A percentile compares a stretch with the other conserved stretches of the same genome.
phyloP scores from a whole-genome alignment of 225 moss, liverwort and hornwort species.

The Asterella californica region DNA sequence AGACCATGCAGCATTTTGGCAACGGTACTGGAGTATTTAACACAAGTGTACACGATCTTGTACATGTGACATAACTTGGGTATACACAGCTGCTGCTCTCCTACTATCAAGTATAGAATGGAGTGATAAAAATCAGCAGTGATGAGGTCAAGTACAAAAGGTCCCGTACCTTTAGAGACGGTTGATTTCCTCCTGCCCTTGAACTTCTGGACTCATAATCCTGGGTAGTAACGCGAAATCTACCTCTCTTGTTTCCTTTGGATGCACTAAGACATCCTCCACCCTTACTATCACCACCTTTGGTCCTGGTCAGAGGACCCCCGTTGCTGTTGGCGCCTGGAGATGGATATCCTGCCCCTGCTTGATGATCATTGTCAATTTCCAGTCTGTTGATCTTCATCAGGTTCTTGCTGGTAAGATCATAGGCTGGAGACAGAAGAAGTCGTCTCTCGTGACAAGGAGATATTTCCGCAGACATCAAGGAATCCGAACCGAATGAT shows the following conservation, averaged over 20 bases:
- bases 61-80: not conserved
- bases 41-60: too few species aligned
- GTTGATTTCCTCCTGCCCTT: constrained; percentile 28
- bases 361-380: constrained; percentile 23
- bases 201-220: constrained; percentile 43
- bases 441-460: constrained; percentile 65
- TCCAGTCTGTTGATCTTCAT: constrained; percentile 48
- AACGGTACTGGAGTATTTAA: too few species aligned
- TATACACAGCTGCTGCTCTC: not conserved
- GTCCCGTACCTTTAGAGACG: constrained; percentile 48
- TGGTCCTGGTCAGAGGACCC: constrained; percentile 25
- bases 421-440: constrained; percentile 72
- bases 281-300: constrained; percentile 47
- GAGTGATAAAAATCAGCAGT: not conserved
- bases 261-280: constrained; percentile 45
- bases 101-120: not conserved
- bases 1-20: constrained; percentile 9
- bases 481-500: constrained; percentile 36
- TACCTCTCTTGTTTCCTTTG: constrained; percentile 72
- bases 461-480: constrained; percentile 38
- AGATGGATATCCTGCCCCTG: constrained; percentile 26
- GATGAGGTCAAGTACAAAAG: too few species aligned
- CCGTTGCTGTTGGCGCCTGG: constrained; percentile 34
- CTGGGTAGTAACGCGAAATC: constrained; percentile 50
- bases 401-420: constrained; percentile 51